Percentiles rank a stretch among this genome's conserved stretches.
Evolutionary conservation across 2,329 filamentous ascomycete genomes (phyloP).

Genomic region (Fusarium beomiforme): DNA sequence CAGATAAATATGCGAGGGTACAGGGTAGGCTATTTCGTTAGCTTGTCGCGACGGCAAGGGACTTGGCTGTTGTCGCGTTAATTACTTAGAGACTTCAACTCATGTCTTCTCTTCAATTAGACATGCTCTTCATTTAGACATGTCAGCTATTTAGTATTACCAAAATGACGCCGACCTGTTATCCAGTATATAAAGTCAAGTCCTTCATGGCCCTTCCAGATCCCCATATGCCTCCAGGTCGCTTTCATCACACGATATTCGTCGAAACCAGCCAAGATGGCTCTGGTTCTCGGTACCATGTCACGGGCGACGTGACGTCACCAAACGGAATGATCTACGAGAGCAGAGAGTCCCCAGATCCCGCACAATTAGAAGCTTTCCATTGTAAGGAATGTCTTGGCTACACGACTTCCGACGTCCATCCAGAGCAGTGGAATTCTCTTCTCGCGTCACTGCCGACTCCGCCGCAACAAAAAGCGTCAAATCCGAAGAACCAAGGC

Average conservation of each 20-base stretch:
- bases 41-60: no score
- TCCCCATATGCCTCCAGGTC: not conserved
- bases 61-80: no score
- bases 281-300: not conserved
- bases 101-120: no score
- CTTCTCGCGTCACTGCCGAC: not conserved
- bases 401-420: accelerated
- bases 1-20: no score
- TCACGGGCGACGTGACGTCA: not conserved
- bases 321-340: not conserved
- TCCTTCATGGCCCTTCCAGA: not conserved
- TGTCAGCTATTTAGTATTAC: accelerated
- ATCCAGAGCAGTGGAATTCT: not conserved
- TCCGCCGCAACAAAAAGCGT: not conserved
- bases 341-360: not conserved
- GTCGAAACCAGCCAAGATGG: accelerated
- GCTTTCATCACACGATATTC: not conserved
- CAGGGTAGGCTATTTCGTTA: no score
- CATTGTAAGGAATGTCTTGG: not conserved
- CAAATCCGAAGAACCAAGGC: accelerated
- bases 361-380: accelerated
- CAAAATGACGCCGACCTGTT: not conserved
- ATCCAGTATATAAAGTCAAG: not conserved
- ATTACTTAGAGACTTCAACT: no score
- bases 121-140: no score